Evolutionary conservation across 257 asterid genomes (phyloP), one percentile per base, ranked within the genome.

Genomic region (Coffea eugenioides): DNA sequence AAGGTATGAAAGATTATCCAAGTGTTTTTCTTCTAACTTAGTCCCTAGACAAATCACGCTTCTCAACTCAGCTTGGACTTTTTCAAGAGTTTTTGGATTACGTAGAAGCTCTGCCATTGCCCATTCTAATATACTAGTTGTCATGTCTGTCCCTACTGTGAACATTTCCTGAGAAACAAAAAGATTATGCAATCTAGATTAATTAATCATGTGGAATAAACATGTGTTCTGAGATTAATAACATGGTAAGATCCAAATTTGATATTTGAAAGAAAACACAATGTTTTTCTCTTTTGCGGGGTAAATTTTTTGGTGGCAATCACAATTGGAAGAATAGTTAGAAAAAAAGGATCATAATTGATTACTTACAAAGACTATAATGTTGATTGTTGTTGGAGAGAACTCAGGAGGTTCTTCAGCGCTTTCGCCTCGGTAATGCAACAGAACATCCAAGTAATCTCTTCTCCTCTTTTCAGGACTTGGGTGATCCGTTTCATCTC

Each of bases 51-150:
- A 31, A 31, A 31, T 31, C 41, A 59, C 70, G 49, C 75, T 34
- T 80, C 93, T 62, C 0, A 91, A 83, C 83, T 92, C 93, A 2
- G 80, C 39, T 77, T 88, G 93, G 45, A 86, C 89, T 76, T 82
- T 77, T 16, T 23, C 69, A 56, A 92, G 90, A 9, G 70, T 59
- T 16, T 46, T 43, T 4, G 93, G 94, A 82, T 89, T 83, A 80
- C 49, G 90, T 76, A 90, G 92, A 72, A 93, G 94, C 86, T 93
- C 98, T 23, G 94, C 86, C 97, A 93, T 92, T 6, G 92, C 93
- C 98, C 98, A 93, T 79, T 93, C 96, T 41, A 93, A 76, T 0
- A 93, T 88, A 72, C 92, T 88, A 1, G 92, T 84, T 65, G 96
- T 92, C 36, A 96, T 93, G 48, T 93, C 96, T 0, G 95, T 92